Conservation (phyloP, 257 asterid genomes). For the Ligustrum vulgare region DNA sequence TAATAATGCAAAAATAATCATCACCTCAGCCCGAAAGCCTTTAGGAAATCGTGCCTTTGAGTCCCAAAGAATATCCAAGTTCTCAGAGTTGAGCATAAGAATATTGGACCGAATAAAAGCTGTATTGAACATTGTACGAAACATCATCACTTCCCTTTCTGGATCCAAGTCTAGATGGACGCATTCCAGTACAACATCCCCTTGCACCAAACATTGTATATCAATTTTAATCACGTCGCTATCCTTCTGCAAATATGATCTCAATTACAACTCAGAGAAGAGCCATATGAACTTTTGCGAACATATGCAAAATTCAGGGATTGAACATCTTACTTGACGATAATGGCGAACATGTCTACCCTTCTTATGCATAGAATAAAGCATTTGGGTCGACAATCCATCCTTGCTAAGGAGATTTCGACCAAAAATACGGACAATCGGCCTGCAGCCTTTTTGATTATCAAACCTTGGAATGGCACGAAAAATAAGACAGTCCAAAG, state of each 20-base stretch:
- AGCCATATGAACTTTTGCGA: background rate
- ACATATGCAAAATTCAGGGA: slow-evolving; percentile 19
- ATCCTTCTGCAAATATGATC: slow-evolving; percentile 68
- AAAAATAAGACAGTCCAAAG: slow-evolving; percentile 91
- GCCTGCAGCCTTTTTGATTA: slow-evolving; percentile 90
- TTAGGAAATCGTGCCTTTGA: slow-evolving; percentile 83
- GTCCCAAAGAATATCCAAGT: slow-evolving; percentile 93
- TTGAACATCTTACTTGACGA: slow-evolving; percentile 58
- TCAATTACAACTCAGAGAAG: slow-evolving; percentile 3
- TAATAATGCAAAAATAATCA: slow-evolving; percentile 7
- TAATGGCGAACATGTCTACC: slow-evolving; percentile 82
- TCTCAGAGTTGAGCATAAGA: slow-evolving; percentile 89
- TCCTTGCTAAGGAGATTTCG: slow-evolving; percentile 90
- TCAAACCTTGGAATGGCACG: slow-evolving; percentile 88
- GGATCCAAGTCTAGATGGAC: slow-evolving; percentile 91
- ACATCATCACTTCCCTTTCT: slow-evolving; percentile 98
- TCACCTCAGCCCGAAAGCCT: slow-evolving; percentile 97
- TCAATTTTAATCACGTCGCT: slow-evolving; percentile 96
- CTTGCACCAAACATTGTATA: slow-evolving; percentile 96
- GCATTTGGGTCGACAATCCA: slow-evolving; percentile 92
- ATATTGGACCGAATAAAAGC: slow-evolving; percentile 94
- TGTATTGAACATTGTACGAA: slow-evolving; percentile 93
- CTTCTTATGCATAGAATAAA: slow-evolving; percentile 83
- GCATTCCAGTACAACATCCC: slow-evolving; percentile 95
- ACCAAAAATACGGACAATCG: slow-evolving; percentile 84